phyloP scores from a whole-genome alignment of 306 rosid species.

The Sechiopsis laciniata region DNA sequence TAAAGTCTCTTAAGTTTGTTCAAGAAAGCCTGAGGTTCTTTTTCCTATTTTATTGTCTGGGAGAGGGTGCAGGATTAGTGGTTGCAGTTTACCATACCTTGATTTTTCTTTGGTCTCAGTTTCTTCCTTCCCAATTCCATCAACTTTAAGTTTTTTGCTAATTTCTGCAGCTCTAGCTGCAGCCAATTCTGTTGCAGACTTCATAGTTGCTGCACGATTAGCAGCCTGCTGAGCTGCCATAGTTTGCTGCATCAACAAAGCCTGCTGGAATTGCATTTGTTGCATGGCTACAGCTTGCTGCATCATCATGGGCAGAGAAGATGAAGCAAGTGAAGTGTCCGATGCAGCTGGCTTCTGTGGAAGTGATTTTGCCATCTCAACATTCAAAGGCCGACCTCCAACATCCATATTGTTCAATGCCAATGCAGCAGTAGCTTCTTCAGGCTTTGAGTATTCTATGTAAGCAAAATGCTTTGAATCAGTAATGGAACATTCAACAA shows the following conservation, averaged over 20 bases:
- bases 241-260: conserved; percentile 88
- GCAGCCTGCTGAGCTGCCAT: conserved; percentile 96
- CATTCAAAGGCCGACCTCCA: conserved; percentile 97
- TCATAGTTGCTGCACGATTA: conserved; percentile 88
- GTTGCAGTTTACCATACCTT: conserved; percentile 42
- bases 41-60: neutral
- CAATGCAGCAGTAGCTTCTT: conserved; percentile 86
- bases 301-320: conserved; percentile 95
- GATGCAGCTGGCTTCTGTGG: conserved; percentile 52
- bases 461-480: conserved; percentile 98
- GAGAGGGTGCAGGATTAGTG: neutral
- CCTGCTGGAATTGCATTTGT: conserved; percentile 99
- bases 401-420: conserved; percentile 91
- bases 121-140: conserved; percentile 55
- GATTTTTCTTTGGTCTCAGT: conserved; percentile 57
- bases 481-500: conserved; percentile 83
- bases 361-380: conserved; percentile 97
- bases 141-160: conserved; percentile 77
- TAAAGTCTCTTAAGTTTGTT: neutral
- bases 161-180: conserved; percentile 98
- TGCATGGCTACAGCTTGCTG: conserved; percentile 99
- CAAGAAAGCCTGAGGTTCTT: no score
- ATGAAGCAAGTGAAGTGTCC: conserved; percentile 62
- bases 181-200: conserved; percentile 91
- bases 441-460: conserved; percentile 92